Base-by-base conservation (phyloP, 2,329 filamentous ascomycete genomes). In the Trichoderma lentiforme region DNA sequence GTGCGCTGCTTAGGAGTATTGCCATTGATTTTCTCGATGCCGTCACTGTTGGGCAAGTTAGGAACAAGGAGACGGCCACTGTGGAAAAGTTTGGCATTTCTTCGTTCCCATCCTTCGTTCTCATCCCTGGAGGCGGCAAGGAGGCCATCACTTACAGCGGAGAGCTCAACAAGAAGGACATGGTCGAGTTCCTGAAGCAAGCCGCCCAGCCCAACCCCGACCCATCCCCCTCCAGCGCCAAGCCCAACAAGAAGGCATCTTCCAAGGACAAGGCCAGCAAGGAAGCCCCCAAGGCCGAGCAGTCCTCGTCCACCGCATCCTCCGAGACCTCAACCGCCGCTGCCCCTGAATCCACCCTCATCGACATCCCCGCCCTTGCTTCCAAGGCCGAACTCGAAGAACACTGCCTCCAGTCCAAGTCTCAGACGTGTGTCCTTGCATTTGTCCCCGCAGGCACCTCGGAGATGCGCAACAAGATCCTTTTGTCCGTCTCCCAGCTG, bases 21-120 rank as follows among this genome's bases (percentile, higher is more conserved):
- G 95, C 96, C 7, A 94, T 98, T 77, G 96, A 98, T 79, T 99
- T 95, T 81, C 86, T 96, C 30, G 94, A 91, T 43, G 89, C 89
- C 71, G 89, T 98, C 74, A 86, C 88, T 4, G 86, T 99, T 43
- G 95, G 90, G 9, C 95, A 98, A 82, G 88, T 97, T 70, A 90
- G 94, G 71, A 86, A 92, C 83, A 97, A 95, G 82, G 93, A 98
- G 81, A 86, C 86, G 68, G 87, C 86, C 53, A 87, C 91, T 0
- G 89, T 93, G 4, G 87, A 92, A 72, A 88, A 89, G 71, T 98
- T 95, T 78, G 91, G 90, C 53, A 86, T 99, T 73, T 85, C 87
- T 18, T 90, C 91, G 65, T 97, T 93, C 79, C 97, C 96, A 0
- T 90, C 92, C 0, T 84, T 99, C 57, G 84, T 98, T 3, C 88